These are phyloP conservation scores for Venturia aucupariae DNA, from an alignment of 2,329 filamentous ascomycete species.

Conservation along the genomic window DNA sequence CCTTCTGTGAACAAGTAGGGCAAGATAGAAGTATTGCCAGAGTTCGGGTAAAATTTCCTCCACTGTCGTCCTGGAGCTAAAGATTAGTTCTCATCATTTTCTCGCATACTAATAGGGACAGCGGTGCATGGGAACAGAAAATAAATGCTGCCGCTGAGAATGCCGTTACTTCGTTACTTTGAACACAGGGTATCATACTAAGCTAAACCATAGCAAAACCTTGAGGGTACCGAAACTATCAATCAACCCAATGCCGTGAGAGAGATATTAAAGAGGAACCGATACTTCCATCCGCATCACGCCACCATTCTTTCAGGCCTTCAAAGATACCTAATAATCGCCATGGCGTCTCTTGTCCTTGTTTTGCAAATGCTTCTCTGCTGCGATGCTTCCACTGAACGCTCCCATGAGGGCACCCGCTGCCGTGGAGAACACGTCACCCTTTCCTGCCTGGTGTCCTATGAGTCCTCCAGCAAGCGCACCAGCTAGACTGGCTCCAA, in stretches of 20 bases:
- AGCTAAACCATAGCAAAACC: not conserved
- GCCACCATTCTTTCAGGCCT: not conserved
- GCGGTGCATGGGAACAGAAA: not conserved
- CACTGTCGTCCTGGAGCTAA: too few species aligned
- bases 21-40: too few species aligned
- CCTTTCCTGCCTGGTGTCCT: constrained; percentile 12
- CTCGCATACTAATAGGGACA: too few species aligned
- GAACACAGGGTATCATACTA: constrained; percentile 1
- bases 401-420: constrained; percentile 11
- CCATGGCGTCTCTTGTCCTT: constrained; percentile 7
- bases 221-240: not conserved
- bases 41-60: too few species aligned
- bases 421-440: constrained; percentile 11
- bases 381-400: constrained; percentile 7
- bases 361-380: not conserved
- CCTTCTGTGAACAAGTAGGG: too few species aligned
- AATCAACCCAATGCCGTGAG: not conserved
- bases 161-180: not conserved
- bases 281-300: not conserved
- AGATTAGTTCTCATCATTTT: too few species aligned
- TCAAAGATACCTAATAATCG: not conserved
- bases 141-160: not conserved
- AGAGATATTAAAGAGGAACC: not conserved
- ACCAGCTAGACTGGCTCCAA: constrained; percentile 13
- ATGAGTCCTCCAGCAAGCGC: constrained; percentile 12